Base-by-base conservation (phyloP, 352 stramenopile genomes). In the Pythium grandisporangium region DNA sequence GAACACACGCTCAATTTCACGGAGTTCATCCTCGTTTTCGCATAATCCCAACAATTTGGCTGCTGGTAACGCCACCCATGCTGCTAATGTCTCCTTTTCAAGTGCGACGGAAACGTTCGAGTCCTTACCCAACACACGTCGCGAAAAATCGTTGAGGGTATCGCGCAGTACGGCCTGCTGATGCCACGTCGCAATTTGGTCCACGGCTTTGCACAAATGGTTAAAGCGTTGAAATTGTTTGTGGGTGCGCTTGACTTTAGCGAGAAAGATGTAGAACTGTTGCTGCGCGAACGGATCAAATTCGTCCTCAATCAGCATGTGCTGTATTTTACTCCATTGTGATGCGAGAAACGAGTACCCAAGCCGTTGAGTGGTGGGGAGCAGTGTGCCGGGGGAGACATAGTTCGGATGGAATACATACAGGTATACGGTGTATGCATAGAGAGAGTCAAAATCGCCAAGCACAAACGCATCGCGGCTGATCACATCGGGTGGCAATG, bases 361-460 rank as follows among this genome's bases (percentile, higher is more conserved):
- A 29, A 88, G 40, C 5, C 79, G 69, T 45, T 83, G 69, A 26
- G 58, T 53, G 2, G 74, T 64, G 17, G 67, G 72, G 2, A 85
- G 26, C 7, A 37, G 17, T 23, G 73, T 59, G 0, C 60, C 64
- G 1, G 70, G 69, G 0, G 69, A 60, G 7, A 85, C 57, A 35
- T 75, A 71, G 39, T 85, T 85, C 7, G 69, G 56, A 27, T 85
- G 65, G 41, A 84, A 82, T 20, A 68, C 48, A 45, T 76, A 84
- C 30, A 84, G 36, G 13, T 83, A 88, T 33, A 74, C 66, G 0
- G 54, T 35, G 42, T 77, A 85, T 1, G 71, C 57, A 30, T 87
- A 88, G 2, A 86, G 58, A 24, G 72, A 79, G 27, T 86, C 72
- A 37, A 86, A 88, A 42, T 91, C 70, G 48, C 75, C 81, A 6